Percentiles rank a stretch among this genome's conserved stretches.
phyloP scores from a whole-genome alignment of 2,329 filamentous ascomycete species.

The Lachnellula suecica region DNA sequence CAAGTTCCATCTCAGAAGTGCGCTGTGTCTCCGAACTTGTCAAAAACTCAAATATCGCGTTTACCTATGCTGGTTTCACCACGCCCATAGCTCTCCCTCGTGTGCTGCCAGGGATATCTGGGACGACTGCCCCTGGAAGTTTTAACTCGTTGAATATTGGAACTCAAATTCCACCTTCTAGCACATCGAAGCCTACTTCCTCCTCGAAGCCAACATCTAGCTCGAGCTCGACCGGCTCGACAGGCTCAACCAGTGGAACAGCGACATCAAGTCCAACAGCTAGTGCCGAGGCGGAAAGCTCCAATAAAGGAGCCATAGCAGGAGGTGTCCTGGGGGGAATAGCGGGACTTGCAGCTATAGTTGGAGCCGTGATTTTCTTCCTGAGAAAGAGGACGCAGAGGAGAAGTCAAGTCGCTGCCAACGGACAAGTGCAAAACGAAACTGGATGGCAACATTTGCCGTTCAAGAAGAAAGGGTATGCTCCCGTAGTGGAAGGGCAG shows the following conservation, averaged over 20 bases:
- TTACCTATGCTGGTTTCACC: background rate
- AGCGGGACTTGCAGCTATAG: background rate
- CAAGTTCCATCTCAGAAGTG: background rate
- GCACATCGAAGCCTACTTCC: background rate
- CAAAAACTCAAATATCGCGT: background rate
- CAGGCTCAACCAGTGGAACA: background rate
- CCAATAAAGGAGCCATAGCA: background rate
- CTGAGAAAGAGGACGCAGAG: background rate
- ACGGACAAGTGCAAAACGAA: background rate
- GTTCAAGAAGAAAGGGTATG: background rate
- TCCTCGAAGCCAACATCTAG: background rate
- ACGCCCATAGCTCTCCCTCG: background rate
- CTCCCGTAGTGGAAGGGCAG: background rate
- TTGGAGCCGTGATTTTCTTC: background rate
- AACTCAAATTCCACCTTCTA: background rate
- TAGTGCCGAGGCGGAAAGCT: background rate
- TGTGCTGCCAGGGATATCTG: background rate
- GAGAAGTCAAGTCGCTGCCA: background rate
- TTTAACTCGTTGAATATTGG: background rate
- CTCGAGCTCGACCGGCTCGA: background rate
- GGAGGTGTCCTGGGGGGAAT: background rate
- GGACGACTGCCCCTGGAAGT: background rate
- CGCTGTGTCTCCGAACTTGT: background rate
- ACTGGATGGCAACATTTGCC: background rate
- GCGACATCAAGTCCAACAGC: background rate